Evolutionary conservation across 2,329 filamentous ascomycete species (phyloP), one percentile per base, ranked within the genome.

Genomic region (Thyridium curvatum): DNA sequence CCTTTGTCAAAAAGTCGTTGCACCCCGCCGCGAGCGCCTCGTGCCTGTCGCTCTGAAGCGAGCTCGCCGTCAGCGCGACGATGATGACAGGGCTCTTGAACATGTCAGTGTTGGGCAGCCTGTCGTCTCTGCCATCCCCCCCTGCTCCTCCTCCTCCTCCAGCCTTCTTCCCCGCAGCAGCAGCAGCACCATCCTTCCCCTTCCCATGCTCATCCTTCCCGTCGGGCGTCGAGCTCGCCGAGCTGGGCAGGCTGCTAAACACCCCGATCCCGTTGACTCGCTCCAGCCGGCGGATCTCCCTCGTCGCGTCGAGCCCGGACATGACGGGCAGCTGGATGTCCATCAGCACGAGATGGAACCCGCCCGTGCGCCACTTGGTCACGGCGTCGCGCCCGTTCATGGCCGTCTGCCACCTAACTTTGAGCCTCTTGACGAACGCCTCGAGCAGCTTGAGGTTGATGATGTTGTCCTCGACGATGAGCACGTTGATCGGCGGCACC

Each of bases 31-130:
- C 91, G 52, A 97, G 68, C 4, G 93, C 93, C 60, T 96, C 90
- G 57, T 96, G 90, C 48, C 93, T 79, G 66, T 98, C 93, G 57
- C 88, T 94, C 64, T 97, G 91, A 55, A 98, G 67, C 44, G 86
- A 94, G 52, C 88, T 94, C 10, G 93, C 93, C 18, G 93, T 98
- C 53, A 98, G 72, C 4, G 93, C 93, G 15, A 98, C 93, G 51
- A 98, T 97, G 55, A 97, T 97, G 52, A 98, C 90, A 0, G 93
- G 91, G 48, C 87, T 94, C 64, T 96, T 96, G 72, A 97, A 97
- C 37, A 93, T 62, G 17, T 77, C 69, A 29, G 69, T 72, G 48
- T 83, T 84, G 30, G 74, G 69, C 4, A 91, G 71, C 47, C 77
- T 79, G 56, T 91, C 86, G 46, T 85, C 47, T 76, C 69, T 12